Percentiles rank a stretch among this genome's conserved stretches.
phyloP scores from a whole-genome alignment of 2,329 filamentous ascomycete species.

The Aspergillus uvarum region DNA sequence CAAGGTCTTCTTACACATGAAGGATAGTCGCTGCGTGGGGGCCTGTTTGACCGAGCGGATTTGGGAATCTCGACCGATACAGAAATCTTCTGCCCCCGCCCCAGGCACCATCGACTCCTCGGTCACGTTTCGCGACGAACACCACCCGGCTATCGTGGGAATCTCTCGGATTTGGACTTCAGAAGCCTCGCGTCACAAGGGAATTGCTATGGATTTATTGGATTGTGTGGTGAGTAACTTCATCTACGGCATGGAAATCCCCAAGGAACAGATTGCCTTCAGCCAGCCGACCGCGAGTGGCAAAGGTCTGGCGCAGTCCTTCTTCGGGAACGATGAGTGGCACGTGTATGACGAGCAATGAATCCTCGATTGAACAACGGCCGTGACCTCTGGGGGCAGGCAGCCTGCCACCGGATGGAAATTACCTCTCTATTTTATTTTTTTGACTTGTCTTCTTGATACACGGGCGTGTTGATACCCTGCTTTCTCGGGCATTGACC shows the following conservation, averaged over 20 bases:
- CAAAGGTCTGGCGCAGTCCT: constrained; percentile 56
- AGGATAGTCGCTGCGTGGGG: constrained; percentile 61
- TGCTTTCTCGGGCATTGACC: constrained; percentile 20
- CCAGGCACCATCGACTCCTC: constrained; percentile 37
- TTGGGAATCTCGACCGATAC: constrained; percentile 54
- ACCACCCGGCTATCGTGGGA: constrained; percentile 55
- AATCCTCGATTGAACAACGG: constrained; percentile 14
- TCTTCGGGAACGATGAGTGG: constrained; percentile 60
- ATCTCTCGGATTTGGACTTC: constrained; percentile 68
- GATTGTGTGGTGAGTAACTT: constrained; percentile 58
- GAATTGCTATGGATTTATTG: constrained; percentile 58
- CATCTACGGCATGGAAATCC: constrained; percentile 55
- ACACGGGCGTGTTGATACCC: constrained; percentile 27
- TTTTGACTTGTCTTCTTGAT: constrained; percentile 16
- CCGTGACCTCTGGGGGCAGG: background rate
- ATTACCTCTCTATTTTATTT: constrained; percentile 10
- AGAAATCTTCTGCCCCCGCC: constrained; percentile 27
- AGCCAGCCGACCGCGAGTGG: constrained; percentile 66
- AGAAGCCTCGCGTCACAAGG: constrained; percentile 54
- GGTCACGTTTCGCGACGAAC: constrained; percentile 46
- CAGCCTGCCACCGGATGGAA: constrained; percentile 4
- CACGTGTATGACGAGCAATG: constrained; percentile 56
- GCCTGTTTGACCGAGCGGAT: constrained; percentile 63
- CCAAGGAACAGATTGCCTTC: constrained; percentile 60
- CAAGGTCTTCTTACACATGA: constrained; percentile 62